phyloP scores from a whole-genome alignment of 768 basidiomycete genomes.

The Saitozyma podzolica region DNA sequence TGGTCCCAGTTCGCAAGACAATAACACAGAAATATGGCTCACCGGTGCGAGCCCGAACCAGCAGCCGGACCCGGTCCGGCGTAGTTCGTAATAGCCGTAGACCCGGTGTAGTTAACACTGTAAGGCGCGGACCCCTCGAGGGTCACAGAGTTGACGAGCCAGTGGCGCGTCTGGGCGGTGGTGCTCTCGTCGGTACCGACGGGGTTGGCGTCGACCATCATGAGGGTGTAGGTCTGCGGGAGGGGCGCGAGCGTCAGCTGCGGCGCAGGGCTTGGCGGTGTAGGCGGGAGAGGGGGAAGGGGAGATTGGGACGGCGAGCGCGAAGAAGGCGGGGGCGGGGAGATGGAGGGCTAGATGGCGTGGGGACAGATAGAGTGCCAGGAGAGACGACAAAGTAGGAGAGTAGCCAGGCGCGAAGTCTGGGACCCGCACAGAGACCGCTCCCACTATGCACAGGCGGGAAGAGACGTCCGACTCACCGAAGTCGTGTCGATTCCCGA shows the following conservation, averaged over 20 bases:
- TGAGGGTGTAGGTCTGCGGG: constrained; percentile 60
- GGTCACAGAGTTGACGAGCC: constrained; percentile 69
- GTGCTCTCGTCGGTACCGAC: constrained; percentile 63
- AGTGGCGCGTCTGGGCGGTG: constrained; percentile 63
- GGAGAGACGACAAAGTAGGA: too few species aligned
- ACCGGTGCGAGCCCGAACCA: constrained; percentile 76
- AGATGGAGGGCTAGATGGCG: too few species aligned
- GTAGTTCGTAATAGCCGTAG: constrained; percentile 59
- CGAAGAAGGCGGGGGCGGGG: neutral
- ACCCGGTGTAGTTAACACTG: constrained; percentile 40
- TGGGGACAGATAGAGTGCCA: too few species aligned
- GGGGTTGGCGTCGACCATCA: constrained; percentile 73
- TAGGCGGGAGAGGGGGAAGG: too few species aligned
- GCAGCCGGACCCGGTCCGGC: constrained; percentile 69
- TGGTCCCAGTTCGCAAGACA: too few species aligned
- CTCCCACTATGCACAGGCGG: too few species aligned
- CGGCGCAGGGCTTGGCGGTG: neutral
- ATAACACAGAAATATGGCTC: constrained; percentile 1
- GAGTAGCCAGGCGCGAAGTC: too few species aligned
- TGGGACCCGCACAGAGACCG: too few species aligned
- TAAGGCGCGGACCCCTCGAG: constrained; percentile 33
- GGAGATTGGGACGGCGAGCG: neutral
- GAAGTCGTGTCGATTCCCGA: constrained; percentile 51
- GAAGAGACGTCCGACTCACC: constrained; percentile 2
- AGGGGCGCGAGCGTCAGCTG: neutral